Evolutionary conservation across 2,329 filamentous ascomycete genomes (phyloP).

Genomic region (Diaporthe caulivora): DNA sequence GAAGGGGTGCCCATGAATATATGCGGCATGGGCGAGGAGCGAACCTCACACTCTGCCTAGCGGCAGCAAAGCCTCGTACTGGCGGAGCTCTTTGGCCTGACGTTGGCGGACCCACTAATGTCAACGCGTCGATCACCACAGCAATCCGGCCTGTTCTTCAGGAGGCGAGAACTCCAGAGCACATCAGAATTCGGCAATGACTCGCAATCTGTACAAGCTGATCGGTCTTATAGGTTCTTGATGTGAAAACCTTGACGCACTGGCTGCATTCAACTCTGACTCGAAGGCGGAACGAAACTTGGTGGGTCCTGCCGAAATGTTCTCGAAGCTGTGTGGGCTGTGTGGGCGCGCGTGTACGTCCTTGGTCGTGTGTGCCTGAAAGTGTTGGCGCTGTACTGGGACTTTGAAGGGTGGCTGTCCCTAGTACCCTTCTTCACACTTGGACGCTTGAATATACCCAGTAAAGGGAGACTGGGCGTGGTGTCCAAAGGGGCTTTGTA

Average conservation of each 20-base stretch:
- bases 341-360: background rate
- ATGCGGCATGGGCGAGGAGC: conserved; percentile 12
- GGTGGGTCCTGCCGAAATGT: conserved; percentile 8
- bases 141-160: conserved; percentile 16
- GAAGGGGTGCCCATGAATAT: conserved; percentile 4
- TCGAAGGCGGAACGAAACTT: conserved; percentile 11
- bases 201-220: conserved; percentile 22
- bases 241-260: conserved; percentile 12
- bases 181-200: conserved; percentile 30
- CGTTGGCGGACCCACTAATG: conserved; percentile 16
- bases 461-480: background rate
- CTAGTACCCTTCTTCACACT: background rate
- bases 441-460: background rate
- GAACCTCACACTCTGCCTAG: conserved; percentile 3
- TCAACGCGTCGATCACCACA: conserved; percentile 15
- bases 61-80: conserved; percentile 5
- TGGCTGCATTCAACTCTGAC: conserved; percentile 18
- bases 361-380: background rate
- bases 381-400: background rate
- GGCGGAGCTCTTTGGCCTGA: conserved; percentile 19
- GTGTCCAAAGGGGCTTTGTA: background rate
- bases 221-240: background rate
- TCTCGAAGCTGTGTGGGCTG: conserved; percentile 23
- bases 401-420: background rate
- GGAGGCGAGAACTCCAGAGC: conserved; percentile 26